These are phyloP conservation scores for Austroboletus novae-zelandiae DNA, from an alignment of 1,284 basidiomycete species.

Conservation along the genomic window DNA sequence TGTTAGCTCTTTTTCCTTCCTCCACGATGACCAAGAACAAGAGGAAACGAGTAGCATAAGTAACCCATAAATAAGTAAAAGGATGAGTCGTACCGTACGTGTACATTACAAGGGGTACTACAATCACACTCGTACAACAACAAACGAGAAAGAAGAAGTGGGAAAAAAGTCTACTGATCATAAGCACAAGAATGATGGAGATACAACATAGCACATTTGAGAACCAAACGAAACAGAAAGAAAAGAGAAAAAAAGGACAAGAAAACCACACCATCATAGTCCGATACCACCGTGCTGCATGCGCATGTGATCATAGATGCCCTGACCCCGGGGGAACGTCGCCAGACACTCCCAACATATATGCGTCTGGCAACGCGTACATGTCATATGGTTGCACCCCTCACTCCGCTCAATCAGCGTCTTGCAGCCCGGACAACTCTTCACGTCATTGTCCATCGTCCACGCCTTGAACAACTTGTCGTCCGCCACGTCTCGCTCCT, in stretches of 20 bases:
- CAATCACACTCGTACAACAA: conserved; percentile 12
- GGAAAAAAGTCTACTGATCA: background rate
- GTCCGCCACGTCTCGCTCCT: conserved; percentile 48
- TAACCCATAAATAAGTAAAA: conserved; percentile 24
- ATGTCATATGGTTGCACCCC: conserved; percentile 78
- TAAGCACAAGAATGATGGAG: conserved; percentile 1
- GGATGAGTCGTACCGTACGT: background rate
- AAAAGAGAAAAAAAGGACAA: background rate
- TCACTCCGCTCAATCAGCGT: conserved; percentile 64
- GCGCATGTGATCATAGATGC: conserved; percentile 62
- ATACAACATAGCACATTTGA: background rate
- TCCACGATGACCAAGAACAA: background rate
- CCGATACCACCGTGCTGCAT: conserved; percentile 49
- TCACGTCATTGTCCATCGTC: conserved; percentile 58
- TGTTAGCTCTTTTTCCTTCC: background rate
- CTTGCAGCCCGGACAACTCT: conserved; percentile 67
- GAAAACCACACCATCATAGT: conserved; percentile 17
- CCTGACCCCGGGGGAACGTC: conserved; percentile 58
- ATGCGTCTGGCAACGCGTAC: conserved; percentile 65
- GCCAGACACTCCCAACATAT: conserved; percentile 74
- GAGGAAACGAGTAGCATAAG: conserved; percentile 17
- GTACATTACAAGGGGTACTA: conserved; percentile 7
- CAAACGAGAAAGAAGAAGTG: background rate
- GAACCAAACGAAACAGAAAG: background rate
- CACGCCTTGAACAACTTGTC: conserved; percentile 59